phyloP scores from a whole-genome alignment of 257 asterid genomes.

The Coffea canephora region DNA sequence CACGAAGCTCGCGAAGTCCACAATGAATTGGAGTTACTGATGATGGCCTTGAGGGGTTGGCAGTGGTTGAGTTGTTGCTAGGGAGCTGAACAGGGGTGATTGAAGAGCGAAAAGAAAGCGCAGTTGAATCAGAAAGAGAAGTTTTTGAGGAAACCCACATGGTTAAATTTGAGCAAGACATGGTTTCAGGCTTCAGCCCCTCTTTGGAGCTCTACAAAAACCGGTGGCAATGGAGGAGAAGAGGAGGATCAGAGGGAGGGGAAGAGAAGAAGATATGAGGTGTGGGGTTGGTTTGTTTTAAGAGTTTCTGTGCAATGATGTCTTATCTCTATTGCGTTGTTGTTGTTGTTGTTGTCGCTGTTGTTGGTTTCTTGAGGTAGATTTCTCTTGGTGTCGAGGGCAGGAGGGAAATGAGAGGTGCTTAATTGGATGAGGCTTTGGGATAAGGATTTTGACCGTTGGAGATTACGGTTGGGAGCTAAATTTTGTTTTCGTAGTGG shows the following conservation, averaged over 20 bases:
- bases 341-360: conserved; percentile 29
- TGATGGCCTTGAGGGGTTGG: conserved; percentile 43
- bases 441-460: conserved; percentile 71
- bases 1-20: conserved; percentile 77
- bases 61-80: conserved; percentile 27
- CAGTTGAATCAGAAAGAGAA: conserved; percentile 56
- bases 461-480: conserved; percentile 33
- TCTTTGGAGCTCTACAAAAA: conserved; percentile 23
- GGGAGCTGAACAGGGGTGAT: conserved; percentile 66
- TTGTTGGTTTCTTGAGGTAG: conserved; percentile 29
- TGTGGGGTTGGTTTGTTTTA: conserved; percentile 16
- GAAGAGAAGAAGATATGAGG: conserved; percentile 24
- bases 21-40: conserved; percentile 63
- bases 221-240: conserved; percentile 32
- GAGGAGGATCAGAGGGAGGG: conserved; percentile 11
- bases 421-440: conserved; percentile 61
- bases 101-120: conserved; percentile 64
- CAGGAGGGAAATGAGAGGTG: conserved; percentile 56
- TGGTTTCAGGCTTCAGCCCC: conserved; percentile 18
- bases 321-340: conserved; percentile 34
- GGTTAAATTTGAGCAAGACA: conserved; percentile 81
- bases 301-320: conserved; percentile 13
- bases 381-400: conserved; percentile 24
- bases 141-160: conserved; percentile 78
- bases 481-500: background rate